These are phyloP conservation scores for Vicia sativa DNA, from an alignment of 306 rosid species.

Conservation along the genomic window DNA sequence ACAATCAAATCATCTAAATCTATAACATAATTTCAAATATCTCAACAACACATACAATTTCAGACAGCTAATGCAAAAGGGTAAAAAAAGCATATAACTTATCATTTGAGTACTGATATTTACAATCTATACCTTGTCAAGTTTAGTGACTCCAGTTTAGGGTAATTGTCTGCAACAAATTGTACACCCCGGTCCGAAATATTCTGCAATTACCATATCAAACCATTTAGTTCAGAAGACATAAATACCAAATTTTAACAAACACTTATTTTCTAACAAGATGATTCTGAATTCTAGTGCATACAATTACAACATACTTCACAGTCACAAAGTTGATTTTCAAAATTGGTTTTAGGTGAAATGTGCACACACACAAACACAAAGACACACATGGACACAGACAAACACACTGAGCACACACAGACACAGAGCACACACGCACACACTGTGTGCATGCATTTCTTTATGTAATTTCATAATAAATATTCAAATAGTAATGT, in stretches of 20 bases:
- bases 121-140: conserved; percentile 62
- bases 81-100: not conserved
- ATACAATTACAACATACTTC: not conserved
- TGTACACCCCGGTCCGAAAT: conserved; percentile 60
- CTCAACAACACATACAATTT: conserved; percentile 14
- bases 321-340: not conserved
- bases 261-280: conserved; percentile 9
- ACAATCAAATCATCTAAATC: too few relatives aligned
- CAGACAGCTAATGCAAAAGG: conserved; percentile 11
- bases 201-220: conserved; percentile 56
- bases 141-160: conserved; percentile 59
- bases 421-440: too few relatives aligned
- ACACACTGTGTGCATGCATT: not conserved
- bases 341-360: not conserved
- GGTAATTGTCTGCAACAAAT: conserved; percentile 65
- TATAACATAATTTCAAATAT: too few relatives aligned
- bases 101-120: conserved; percentile 3
- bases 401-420: too few relatives aligned
- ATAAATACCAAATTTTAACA: conserved; percentile 2
- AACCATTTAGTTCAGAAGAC: conserved; percentile 36
- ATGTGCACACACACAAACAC: too few relatives aligned
- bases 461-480: not conserved
- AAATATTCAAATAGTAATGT: conserved; percentile 18
- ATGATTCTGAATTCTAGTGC: not conserved
- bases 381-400: too few relatives aligned